Evolutionary conservation across 1,139 yeast genomes (phyloP), one percentile per base, ranked within the genome.

Genomic region (Wickerhamiella pararugosa): DNA sequence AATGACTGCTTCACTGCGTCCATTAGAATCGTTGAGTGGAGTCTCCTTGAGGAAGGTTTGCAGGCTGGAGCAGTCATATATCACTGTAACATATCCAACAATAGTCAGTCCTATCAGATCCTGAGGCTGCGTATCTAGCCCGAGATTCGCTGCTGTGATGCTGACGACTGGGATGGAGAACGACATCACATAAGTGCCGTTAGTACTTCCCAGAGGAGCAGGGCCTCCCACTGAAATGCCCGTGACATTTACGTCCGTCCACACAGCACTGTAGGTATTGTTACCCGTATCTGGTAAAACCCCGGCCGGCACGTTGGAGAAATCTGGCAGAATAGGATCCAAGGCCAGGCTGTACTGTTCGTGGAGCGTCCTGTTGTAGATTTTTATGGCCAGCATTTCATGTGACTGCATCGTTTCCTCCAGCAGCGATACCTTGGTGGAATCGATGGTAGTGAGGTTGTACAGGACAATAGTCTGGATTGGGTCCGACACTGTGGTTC

Each of bases 41-140:
- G 32, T 32, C 30, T 6, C 32, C 31, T 5, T 34, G 25, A 26
- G n/a, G 7, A 10, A 36, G 8, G 25, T 10, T 3, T 32, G 26
- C 35, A 37, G 27, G 9, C 7, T 5, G 3, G 25, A 11, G 27
- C 26, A 11, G 11, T 11, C 15, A 6, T 25, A 25, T 3, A 38
- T 26, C 4, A 33, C 26, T 5, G 44, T 39, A 7, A 31, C 7
- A 7, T 48, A 50, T 32, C 50, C 52, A 10, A 45, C 45, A 6
- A 48, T 37, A 35, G 25, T 36, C 34, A 7, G 44, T 43, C 11
- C 50, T 33, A 9, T 27, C 29, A 10, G 11, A 15, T 21, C 41
- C 27, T 25, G 34, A 2, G 26, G 25, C 26, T 10, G 46, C 29
- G 30, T 39, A 21, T 28, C 37, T 36, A n/a, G 36, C 33, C 32